Base-by-base conservation (phyloP, 805 yeast species). In the Metschnikowia lochheadii region DNA sequence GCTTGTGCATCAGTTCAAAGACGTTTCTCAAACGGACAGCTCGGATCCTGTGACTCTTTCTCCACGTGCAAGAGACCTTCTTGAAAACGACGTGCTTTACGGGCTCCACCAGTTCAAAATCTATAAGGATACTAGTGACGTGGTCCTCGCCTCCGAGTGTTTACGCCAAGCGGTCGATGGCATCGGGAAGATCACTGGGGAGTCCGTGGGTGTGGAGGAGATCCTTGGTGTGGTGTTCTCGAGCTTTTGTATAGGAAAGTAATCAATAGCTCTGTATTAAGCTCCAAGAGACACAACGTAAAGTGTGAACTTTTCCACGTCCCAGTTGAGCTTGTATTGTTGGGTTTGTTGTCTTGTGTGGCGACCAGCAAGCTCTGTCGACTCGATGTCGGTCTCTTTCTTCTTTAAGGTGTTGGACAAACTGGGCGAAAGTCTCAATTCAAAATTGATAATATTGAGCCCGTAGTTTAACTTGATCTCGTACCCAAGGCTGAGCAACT, bases 211-310 rank as follows among this genome's bases (percentile, higher is more conserved):
- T 0, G 77, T 91, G 0, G 97, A 94, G 58, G 98, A 94, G 62
- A 83, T 94, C 0, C 71, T 94, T 5, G 97, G 94, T 0, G 92
- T 88, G 1, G 94, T 94, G 0, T 94, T 94, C 63, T 84, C 96
- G 2, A 86, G 83, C 54, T 94, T 94, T 64, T 94, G 99, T 66
- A 89, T 94, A 20, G 99, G 99, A 0, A 92, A 92, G 66, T 92
- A 20, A 42, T 8, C 18, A 14, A 20, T 2, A 20, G 6, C 13
- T 13, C 13, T 26, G 2, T 8, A n/a, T 23, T 48, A 55, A 7
- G 57, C 41, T n/a, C 56, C 56, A 23, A 38, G 55, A 2, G 59
- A 68, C 15, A 69, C 62, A 47, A 73, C 61, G 40, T 55, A 66
- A 45, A 72, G 66, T 3, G 64, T 68, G 51, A 70, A 59, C 52